phyloP scores from a whole-genome alignment of 768 basidiomycete species.

The Trametes punicea region DNA sequence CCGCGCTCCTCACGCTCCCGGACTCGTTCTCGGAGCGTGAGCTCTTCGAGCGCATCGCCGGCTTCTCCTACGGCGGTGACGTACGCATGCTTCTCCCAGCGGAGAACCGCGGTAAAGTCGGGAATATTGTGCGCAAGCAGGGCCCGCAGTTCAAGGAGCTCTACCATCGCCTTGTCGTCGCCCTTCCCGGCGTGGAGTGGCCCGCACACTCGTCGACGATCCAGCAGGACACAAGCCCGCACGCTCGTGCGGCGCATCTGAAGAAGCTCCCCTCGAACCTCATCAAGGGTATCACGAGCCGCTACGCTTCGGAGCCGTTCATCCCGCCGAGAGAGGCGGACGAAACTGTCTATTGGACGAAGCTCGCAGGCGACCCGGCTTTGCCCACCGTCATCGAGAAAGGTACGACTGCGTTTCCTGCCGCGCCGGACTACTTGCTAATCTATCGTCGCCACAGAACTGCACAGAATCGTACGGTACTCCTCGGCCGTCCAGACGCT shows the following conservation, averaged over 20 bases:
- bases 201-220: conserved; percentile 44
- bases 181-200: conserved; percentile 82
- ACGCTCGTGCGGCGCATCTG: conserved; percentile 69
- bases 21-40: conserved; percentile 75
- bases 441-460: conserved; percentile 46
- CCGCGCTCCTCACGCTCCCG: conserved; percentile 86
- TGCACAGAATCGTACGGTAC: conserved; percentile 71
- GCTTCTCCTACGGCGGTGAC: conserved; percentile 85
- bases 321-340: conserved; percentile 51
- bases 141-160: conserved; percentile 80
- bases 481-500: conserved; percentile 82
- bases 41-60: conserved; percentile 82
- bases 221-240: conserved; percentile 71
- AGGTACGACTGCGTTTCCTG: conserved; percentile 34
- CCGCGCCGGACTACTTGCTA: background rate
- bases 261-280: conserved; percentile 74
- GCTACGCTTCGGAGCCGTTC: conserved; percentile 39
- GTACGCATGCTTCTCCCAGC: conserved; percentile 92
- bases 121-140: conserved; percentile 86
- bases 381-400: conserved; percentile 50
- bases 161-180: conserved; percentile 76
- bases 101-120: conserved; percentile 93
- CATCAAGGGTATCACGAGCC: conserved; percentile 50
- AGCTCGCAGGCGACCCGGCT: conserved; percentile 61
- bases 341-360: conserved; percentile 73